A percentile compares a stretch with the other conserved stretches of the same genome.
Evolutionary conservation across 192 early-diverging fungal genomes (phyloP).

Genomic region (Allomyces arbusculus): DNA sequence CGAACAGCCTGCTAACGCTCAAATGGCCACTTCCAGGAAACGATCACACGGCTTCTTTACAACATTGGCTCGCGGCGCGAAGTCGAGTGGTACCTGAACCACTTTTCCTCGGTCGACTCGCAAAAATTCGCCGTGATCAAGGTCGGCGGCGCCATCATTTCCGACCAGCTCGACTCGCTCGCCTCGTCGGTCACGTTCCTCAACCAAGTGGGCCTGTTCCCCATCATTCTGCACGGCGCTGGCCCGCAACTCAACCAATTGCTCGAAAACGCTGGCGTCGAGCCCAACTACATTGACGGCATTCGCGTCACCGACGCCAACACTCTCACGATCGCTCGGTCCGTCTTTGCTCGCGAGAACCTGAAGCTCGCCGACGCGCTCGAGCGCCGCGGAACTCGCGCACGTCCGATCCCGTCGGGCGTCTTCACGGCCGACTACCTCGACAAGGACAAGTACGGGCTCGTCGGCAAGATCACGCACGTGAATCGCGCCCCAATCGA

Average conservation of each 20-base stretch:
- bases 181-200: slow-evolving; percentile 91
- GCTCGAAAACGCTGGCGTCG: slow-evolving; percentile 78
- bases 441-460: slow-evolving; percentile 85
- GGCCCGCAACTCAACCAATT: slow-evolving; percentile 88
- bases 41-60: slow-evolving; percentile 73
- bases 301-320: slow-evolving; percentile 90
- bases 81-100: slow-evolving; percentile 91
- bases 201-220: slow-evolving; percentile 90
- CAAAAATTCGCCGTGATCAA: slow-evolving; percentile 99
- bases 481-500: slow-evolving; percentile 90
- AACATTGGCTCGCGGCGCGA: slow-evolving; percentile 98
- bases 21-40: slow-evolving; percentile 32
- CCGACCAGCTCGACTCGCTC: slow-evolving; percentile 83
- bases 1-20: not conserved
- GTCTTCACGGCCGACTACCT: slow-evolving; percentile 94
- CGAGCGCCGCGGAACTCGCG: slow-evolving; percentile 81
- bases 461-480: slow-evolving; percentile 71
- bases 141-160: slow-evolving; percentile 87
- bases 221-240: slow-evolving; percentile 94
- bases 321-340: slow-evolving; percentile 81
- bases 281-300: slow-evolving; percentile 89
- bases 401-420: slow-evolving; percentile 86
- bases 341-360: slow-evolving; percentile 88
- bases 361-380: slow-evolving; percentile 92
- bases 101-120: slow-evolving; percentile 91